These are phyloP conservation scores for Acer negundo DNA, from an alignment of 345 rosid genomes.

Conservation along the genomic window DNA sequence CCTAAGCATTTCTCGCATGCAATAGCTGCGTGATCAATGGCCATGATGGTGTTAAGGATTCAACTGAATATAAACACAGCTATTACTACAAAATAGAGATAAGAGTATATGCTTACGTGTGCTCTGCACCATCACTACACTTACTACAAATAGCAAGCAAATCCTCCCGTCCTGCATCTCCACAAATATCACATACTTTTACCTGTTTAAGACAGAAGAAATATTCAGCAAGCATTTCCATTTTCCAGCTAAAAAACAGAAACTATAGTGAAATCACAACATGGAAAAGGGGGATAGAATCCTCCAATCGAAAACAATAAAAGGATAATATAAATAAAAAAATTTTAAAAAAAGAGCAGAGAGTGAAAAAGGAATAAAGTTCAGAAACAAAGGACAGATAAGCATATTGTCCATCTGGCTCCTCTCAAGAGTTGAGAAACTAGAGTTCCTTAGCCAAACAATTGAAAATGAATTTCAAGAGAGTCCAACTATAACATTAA, in stretches of 20 bases:
- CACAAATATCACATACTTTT: slow-evolving; percentile 98
- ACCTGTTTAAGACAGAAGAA: slow-evolving; percentile 59
- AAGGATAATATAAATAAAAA: background rate
- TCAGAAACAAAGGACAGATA: background rate
- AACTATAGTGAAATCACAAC: background rate
- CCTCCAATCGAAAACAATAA: background rate
- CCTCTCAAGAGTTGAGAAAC: slow-evolving; percentile 1
- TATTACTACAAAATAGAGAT: slow-evolving; percentile 7
- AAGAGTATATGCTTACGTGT: slow-evolving; percentile 69
- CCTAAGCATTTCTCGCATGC: slow-evolving; percentile 90
- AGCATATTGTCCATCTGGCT: background rate
- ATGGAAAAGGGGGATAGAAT: background rate
- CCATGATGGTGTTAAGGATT: slow-evolving; percentile 23
- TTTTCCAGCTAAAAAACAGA: background rate
- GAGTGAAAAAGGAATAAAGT: too few relatives aligned
- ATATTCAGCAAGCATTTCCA: slow-evolving; percentile 13
- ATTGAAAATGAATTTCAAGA: background rate
- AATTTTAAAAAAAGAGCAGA: background rate
- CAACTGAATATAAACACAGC: slow-evolving; percentile 1
- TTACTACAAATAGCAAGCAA: slow-evolving; percentile 87
- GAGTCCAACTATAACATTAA: background rate
- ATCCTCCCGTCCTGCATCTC: slow-evolving; percentile 99
- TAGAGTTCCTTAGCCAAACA: background rate
- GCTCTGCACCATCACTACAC: slow-evolving; percentile 99
- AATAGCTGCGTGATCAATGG: slow-evolving; percentile 62